A percentile compares a stretch with the other conserved stretches of the same genome.
Conservation (phyloP, 768 basidiomycete species). For the Lentinula edodes region DNA sequence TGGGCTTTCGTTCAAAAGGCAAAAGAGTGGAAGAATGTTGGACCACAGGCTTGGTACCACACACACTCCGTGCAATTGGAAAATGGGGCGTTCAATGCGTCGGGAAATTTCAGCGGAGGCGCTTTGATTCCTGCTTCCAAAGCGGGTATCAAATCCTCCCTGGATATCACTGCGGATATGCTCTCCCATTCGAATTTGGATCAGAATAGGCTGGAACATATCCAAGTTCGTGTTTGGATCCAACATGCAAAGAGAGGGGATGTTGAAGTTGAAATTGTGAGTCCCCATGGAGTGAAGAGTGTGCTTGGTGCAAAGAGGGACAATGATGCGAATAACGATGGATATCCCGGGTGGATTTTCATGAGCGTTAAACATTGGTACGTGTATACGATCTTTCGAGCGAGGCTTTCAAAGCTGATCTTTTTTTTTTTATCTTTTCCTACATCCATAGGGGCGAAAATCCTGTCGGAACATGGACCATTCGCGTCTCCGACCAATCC, state of each 20-base stretch:
- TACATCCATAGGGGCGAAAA: slow-evolving; percentile 73
- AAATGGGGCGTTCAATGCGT: slow-evolving; percentile 50
- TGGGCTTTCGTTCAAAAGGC: slow-evolving; percentile 78
- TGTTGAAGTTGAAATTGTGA: slow-evolving; percentile 84
- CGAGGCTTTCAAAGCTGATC: neutral
- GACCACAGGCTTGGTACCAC: slow-evolving; percentile 89
- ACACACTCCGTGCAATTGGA: slow-evolving; percentile 66
- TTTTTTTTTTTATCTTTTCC: slow-evolving; percentile 12
- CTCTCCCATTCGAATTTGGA: slow-evolving; percentile 77
- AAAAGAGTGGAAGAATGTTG: slow-evolving; percentile 78
- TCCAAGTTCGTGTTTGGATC: slow-evolving; percentile 92
- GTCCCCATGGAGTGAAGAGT: slow-evolving; percentile 83
- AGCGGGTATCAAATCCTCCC: slow-evolving; percentile 10
- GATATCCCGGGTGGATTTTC: slow-evolving; percentile 96
- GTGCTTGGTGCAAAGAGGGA: slow-evolving; percentile 70
- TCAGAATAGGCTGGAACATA: slow-evolving; percentile 64
- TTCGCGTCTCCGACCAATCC: slow-evolving; percentile 78
- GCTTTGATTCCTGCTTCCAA: slow-evolving; percentile 42
- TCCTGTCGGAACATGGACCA: slow-evolving; percentile 86
- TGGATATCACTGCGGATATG: slow-evolving; percentile 53
- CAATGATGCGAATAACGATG: slow-evolving; percentile 57
- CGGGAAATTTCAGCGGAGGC: slow-evolving; percentile 56
- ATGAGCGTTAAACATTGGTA: slow-evolving; percentile 98
- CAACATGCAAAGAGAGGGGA: slow-evolving; percentile 83
- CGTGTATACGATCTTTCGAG: slow-evolving; percentile 14